Base-by-base conservation (phyloP, 306 rosid species). In the Betula pendula region DNA sequence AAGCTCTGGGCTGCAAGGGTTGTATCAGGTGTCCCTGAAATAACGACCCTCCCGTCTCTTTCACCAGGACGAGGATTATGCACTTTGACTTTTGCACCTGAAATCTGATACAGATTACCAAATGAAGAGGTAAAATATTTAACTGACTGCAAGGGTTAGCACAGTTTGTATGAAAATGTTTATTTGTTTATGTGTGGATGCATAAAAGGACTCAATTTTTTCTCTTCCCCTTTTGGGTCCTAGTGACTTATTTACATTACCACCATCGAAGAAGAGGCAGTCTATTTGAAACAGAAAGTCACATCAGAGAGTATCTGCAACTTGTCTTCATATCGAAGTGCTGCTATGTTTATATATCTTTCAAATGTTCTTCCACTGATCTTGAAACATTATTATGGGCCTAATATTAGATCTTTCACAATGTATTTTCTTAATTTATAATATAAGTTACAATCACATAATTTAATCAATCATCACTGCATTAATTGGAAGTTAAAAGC, bases 21-120 rank as follows among this genome's bases (percentile, higher is more conserved):
- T 85, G 87, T 88, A 84, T 87, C 90, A 17, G 91, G 94, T 72
- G 89, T 85, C 71, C 93, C 94, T 20, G 94, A 89, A 83, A 89
- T 84, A 25, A 89, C 81, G 68, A 87, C 88, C 87, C 75, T 87
- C 49, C 91, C 93, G 73, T 81, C 85, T 76, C 79, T 80, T 80
- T 73, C 81, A 8, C 91, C 88, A 22, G 9, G 80, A 27, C 77
- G 51, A 71, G 94, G 91, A 82, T 89, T 90, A 73, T 70, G 85
- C 40, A 85, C 91, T 10, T 67, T 71, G 7, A 89, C 94, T 78
- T 45, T 82, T 59, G 94, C 94, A 48, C 94, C 94, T 75, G 94
- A 89, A 80, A 89, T 89, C 94, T 89, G 94, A 24, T 87, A 43
- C 74, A 81, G 1, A 75, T 78, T 8, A 73, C 55, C 29, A 75